Evolutionary conservation across 169 alveolate species (phyloP).

Genomic region (Eimeria tenella): DNA sequence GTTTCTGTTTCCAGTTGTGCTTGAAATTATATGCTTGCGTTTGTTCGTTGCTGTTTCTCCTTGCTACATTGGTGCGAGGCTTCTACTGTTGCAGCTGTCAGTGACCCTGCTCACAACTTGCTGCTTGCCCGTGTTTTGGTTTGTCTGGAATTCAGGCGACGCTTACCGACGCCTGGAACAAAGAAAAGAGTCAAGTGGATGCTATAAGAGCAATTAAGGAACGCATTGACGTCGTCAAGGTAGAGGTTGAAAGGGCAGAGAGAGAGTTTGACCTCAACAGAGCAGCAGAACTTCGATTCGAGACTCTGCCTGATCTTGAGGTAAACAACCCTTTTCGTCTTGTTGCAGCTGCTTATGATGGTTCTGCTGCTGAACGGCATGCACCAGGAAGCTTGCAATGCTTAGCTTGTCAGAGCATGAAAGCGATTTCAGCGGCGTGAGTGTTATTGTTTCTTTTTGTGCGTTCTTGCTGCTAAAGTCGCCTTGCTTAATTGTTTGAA

Average conservation of each 20-base stretch:
- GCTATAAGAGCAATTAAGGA: constrained; percentile 89
- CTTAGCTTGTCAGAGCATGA: constrained; percentile 31
- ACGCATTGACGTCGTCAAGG: constrained; percentile 91
- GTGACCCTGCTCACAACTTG: not conserved
- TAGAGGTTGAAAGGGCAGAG: constrained; percentile 92
- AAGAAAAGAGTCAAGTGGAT: constrained; percentile 89
- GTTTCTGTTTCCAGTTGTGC: no score
- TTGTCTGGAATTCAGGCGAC: constrained; percentile 69
- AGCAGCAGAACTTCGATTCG: constrained; percentile 92
- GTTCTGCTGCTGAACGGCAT: constrained; percentile 81
- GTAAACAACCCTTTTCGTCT: constrained; percentile 62
- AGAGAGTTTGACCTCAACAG: constrained; percentile 89
- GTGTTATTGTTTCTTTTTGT: not conserved
- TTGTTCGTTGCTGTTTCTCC: constrained; percentile 63
- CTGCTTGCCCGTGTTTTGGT: not conserved
- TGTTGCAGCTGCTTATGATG: not conserved
- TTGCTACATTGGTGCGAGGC: not conserved
- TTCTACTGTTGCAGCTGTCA: not conserved
- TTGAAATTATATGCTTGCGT: not conserved
- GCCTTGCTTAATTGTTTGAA: no score
- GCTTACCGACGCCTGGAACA: constrained; percentile 65
- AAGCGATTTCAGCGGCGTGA: constrained; percentile 14
- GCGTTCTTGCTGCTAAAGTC: not conserved
- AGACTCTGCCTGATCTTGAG: constrained; percentile 90
- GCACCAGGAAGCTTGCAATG: constrained; percentile 65